Percentiles rank a stretch among this genome's conserved stretches.
Evolutionary conservation across 108 stramenopile genomes (phyloP).

Genomic region (Aurantiochytrium sp.): DNA sequence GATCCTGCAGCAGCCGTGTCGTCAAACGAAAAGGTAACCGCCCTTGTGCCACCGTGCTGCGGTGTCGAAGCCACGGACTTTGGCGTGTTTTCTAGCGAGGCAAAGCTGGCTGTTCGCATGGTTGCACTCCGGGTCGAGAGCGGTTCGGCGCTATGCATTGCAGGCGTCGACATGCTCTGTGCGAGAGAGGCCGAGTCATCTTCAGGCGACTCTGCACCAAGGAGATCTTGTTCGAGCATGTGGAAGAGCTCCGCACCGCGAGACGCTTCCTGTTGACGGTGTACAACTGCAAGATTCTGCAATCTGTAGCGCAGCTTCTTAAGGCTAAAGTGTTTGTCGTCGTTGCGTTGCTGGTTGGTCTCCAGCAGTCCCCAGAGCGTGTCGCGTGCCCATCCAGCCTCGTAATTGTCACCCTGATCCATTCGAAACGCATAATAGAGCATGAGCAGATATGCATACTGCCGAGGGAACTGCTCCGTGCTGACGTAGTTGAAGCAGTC

Average conservation of each 20-base stretch:
- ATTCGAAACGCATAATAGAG: neutral
- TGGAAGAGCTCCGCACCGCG: neutral
- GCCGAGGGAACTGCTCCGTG: neutral
- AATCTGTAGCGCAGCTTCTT: neutral
- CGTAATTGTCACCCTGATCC: neutral
- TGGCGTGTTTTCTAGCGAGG: neutral
- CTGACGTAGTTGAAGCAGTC: neutral
- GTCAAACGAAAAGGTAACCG: neutral
- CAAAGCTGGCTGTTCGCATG: neutral
- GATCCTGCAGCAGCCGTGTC: neutral
- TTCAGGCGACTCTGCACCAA: neutral
- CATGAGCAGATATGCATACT: neutral
- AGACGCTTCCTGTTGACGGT: neutral
- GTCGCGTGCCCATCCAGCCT: neutral
- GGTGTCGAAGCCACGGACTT: neutral
- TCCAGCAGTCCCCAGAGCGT: neutral
- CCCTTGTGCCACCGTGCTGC: neutral
- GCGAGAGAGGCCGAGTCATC: neutral
- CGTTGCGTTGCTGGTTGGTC: neutral
- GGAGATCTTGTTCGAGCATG: neutral
- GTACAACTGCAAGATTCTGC: neutral
- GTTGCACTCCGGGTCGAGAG: neutral
- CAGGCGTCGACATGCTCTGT: neutral
- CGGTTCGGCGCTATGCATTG: neutral
- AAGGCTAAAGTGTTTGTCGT: neutral